These are phyloP conservation scores for Magnusiomyces sp. DNA, from an alignment of 1,139 yeast genomes.

Conservation along the genomic window DNA sequence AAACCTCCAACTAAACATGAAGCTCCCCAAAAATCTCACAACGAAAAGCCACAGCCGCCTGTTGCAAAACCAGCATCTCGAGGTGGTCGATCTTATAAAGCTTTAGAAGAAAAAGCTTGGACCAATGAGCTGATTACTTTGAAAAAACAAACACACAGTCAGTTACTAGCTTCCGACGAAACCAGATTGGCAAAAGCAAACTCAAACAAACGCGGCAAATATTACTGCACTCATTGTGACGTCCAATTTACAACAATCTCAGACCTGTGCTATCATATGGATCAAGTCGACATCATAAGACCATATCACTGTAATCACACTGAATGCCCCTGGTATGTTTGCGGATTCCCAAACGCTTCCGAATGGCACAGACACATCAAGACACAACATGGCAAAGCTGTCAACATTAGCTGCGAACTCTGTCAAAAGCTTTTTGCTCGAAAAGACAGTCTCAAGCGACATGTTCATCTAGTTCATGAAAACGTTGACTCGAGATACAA, in stretches of 20 bases:
- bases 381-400: slow-evolving; percentile 39
- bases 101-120: slow-evolving; percentile 9
- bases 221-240: slow-evolving; percentile 46
- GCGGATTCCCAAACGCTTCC: slow-evolving; percentile 52
- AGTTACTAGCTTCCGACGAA: slow-evolving; percentile 2
- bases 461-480: not conserved
- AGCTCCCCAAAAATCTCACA: no score
- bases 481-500: slow-evolving; percentile 1
- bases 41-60: no score
- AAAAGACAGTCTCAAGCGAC: slow-evolving; percentile 22
- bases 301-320: slow-evolving; percentile 44
- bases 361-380: slow-evolving; percentile 56
- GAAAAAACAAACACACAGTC: slow-evolving; percentile 7
- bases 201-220: slow-evolving; percentile 39
- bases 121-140: slow-evolving; percentile 7
- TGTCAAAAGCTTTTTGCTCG: slow-evolving; percentile 51
- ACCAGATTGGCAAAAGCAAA: slow-evolving; percentile 6
- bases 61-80: no score
- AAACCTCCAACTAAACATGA: no score
- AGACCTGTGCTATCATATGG: slow-evolving; percentile 42
- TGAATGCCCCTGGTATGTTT: slow-evolving; percentile 52
- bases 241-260: slow-evolving; percentile 35
- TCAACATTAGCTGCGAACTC: slow-evolving; percentile 31
- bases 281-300: slow-evolving; percentile 36
- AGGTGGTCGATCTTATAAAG: no score